Conservation (phyloP, 352 stramenopile genomes). For the Phytophthora idaei region DNA sequence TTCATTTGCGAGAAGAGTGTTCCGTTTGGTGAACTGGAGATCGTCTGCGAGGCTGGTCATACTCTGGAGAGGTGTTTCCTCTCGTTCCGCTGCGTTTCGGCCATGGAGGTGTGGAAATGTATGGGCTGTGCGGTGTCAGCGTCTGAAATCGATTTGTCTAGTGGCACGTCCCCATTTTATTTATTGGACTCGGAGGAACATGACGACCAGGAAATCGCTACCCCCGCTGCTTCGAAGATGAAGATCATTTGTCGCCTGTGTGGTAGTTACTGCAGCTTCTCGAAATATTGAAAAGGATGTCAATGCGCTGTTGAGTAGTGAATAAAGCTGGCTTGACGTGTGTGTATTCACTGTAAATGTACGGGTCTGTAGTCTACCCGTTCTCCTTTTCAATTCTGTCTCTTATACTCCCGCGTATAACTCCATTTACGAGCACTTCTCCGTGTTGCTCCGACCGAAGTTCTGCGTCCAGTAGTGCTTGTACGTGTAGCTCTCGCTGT, state of each 20-base stretch:
- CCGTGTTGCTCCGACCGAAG: conserved; percentile 40
- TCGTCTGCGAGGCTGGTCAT: conserved; percentile 64
- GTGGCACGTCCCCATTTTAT: conserved; percentile 62
- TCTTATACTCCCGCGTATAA: neutral
- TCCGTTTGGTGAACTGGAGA: conserved; percentile 66
- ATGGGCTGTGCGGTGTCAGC: conserved; percentile 75
- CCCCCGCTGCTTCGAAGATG: conserved; percentile 11
- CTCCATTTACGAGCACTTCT: conserved; percentile 29
- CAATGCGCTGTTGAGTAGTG: neutral
- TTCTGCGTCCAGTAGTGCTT: conserved; percentile 69
- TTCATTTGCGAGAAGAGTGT: conserved; percentile 73
- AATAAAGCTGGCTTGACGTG: neutral
- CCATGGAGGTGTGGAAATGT: conserved; percentile 83
- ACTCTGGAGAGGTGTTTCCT: conserved; percentile 79
- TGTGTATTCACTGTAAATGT: conserved; percentile 1
- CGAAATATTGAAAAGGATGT: conserved; percentile 55
- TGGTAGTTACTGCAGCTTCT: conserved; percentile 81
- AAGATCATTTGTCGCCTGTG: conserved; percentile 75
- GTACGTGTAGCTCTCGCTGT: conserved; percentile 37
- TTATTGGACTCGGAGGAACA: conserved; percentile 50
- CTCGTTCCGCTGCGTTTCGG: conserved; percentile 68
- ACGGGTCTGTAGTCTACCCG: neutral
- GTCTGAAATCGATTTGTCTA: conserved; percentile 55
- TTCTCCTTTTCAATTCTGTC: neutral
- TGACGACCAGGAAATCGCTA: conserved; percentile 2